A percentile compares a stretch with the other conserved stretches of the same genome.
Evolutionary conservation across 306 rosid genomes (phyloP).

Genomic region (Alnus rubra): DNA sequence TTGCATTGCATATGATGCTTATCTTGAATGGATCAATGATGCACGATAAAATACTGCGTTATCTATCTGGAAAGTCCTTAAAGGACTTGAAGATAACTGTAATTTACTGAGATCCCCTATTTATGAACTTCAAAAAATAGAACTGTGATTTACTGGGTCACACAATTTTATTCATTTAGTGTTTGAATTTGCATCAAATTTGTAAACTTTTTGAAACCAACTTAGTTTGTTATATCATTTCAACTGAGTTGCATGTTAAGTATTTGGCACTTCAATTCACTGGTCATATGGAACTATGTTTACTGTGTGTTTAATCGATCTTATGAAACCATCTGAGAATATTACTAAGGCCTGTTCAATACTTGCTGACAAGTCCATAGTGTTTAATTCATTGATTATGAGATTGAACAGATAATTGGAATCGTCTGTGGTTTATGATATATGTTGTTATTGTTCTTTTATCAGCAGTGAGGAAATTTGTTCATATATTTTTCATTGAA

Average conservation of each 20-base stretch:
- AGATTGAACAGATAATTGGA: neutral
- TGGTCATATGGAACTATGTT: neutral
- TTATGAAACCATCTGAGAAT: neutral
- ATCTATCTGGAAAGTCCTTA: slow-evolving; percentile 38
- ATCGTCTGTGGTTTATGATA: neutral
- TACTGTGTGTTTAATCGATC: neutral
- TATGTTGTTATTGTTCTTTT: too few species aligned
- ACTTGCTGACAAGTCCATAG: neutral
- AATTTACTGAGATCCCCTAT: slow-evolving; percentile 35
- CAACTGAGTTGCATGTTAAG: neutral
- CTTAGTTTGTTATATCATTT: neutral
- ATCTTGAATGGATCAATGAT: neutral
- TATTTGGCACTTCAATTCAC: neutral
- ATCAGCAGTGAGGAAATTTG: too few species aligned
- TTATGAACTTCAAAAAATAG: too few species aligned
- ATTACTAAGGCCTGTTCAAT: neutral
- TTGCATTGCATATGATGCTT: neutral
- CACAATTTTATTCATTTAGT: neutral
- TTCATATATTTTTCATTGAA: too few species aligned
- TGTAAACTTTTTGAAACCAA: neutral
- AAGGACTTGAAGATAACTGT: slow-evolving; percentile 31
- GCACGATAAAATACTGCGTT: slow-evolving; percentile 56
- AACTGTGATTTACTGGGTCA: slow-evolving; percentile 14
- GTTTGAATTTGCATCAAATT: neutral
- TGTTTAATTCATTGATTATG: neutral